These are phyloP conservation scores for Penstemon barbatus DNA, from an alignment of 257 asterid species.

Conservation along the genomic window DNA sequence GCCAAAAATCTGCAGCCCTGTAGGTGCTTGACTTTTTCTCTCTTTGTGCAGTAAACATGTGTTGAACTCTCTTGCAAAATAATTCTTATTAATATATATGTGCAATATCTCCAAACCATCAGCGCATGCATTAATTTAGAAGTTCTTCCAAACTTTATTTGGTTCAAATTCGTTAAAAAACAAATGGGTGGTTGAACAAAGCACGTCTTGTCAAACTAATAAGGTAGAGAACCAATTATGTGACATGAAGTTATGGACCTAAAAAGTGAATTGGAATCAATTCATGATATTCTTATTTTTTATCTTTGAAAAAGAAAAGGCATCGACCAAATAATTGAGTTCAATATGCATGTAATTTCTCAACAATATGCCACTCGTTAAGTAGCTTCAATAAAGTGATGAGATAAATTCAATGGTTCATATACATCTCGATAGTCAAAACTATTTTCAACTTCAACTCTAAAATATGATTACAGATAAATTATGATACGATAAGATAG, in stretches of 20 bases:
- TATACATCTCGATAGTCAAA: neutral
- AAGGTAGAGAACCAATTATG: constrained; percentile 28
- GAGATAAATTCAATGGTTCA: neutral
- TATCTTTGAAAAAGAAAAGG: constrained; percentile 19
- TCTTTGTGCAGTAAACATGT: too few species aligned
- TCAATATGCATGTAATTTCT: constrained; percentile 7
- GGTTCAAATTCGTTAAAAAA: neutral
- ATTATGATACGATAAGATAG: too few species aligned
- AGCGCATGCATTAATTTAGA: neutral
- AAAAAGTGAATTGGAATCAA: constrained; percentile 6
- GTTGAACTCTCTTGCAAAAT: too few species aligned
- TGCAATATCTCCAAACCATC: too few species aligned
- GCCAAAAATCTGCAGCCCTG: too few species aligned
- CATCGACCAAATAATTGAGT: constrained; percentile 16
- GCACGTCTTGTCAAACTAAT: constrained; percentile 27
- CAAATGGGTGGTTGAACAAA: constrained; percentile 10
- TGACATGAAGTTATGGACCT: constrained; percentile 25
- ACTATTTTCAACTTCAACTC: too few species aligned
- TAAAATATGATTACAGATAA: too few species aligned
- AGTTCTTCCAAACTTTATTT: too few species aligned
- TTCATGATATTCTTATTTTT: constrained; percentile 1
- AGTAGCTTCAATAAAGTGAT: neutral
- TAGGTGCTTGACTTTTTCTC: too few species aligned
- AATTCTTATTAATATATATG: too few species aligned
- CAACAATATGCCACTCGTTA: constrained; percentile 13